Conservation (phyloP, 106 monocot species). For the Allium cepa region DNA sequence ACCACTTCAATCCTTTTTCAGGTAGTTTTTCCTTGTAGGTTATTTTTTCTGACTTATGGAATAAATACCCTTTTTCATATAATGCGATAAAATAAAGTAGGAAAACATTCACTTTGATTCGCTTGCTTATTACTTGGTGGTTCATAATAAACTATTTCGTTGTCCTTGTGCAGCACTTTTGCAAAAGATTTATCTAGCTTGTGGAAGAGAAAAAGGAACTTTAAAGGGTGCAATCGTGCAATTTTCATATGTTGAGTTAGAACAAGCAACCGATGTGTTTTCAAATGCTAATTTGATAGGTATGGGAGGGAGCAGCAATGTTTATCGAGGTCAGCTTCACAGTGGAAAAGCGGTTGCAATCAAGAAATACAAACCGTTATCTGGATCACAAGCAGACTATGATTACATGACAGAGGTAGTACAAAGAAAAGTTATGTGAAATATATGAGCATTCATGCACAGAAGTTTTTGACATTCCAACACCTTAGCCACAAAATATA, state of each 20-base stretch:
- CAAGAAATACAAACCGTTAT: constrained; percentile 54
- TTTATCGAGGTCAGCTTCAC: constrained; percentile 61
- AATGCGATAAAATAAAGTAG: too few species aligned
- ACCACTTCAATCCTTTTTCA: constrained; percentile 3
- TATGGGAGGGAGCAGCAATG: constrained; percentile 75
- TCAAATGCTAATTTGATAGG: constrained; percentile 73
- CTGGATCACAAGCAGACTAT: constrained; percentile 36
- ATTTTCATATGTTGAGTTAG: constrained; percentile 79
- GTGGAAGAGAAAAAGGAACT: constrained; percentile 24
- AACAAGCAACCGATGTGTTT: constrained; percentile 72
- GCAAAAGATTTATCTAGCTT: constrained; percentile 18
- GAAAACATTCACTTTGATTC: too few species aligned
- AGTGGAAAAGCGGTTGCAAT: constrained; percentile 75
- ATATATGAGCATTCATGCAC: too few species aligned
- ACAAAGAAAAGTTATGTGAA: too few species aligned
- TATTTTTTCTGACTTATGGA: not conserved
- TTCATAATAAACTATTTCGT: not conserved
- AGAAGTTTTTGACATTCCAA: too few species aligned
- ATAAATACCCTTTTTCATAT: too few species aligned
- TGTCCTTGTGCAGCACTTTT: constrained; percentile 31
- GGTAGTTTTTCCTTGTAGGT: constrained; percentile 11
- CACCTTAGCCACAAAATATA: too few species aligned
- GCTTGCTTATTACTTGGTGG: too few species aligned
- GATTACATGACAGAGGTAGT: constrained; percentile 70
- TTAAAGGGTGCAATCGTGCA: constrained; percentile 39